Evolutionary conservation across 2,329 filamentous ascomycete genomes (phyloP).

Genomic region (Lasiodiplodia theobromae): DNA sequence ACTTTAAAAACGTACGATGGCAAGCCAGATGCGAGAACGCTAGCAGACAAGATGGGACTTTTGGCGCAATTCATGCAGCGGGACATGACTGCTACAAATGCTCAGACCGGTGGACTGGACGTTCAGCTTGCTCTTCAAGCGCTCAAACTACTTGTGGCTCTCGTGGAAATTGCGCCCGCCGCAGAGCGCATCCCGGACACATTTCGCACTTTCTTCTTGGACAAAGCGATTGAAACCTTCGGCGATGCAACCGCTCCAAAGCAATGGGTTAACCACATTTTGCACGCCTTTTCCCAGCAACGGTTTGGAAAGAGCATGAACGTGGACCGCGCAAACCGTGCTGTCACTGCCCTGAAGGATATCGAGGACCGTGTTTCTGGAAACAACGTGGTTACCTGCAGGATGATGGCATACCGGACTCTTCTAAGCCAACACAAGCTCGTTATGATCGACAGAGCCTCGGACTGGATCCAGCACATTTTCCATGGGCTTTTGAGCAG

Average conservation of each 20-base stretch:
- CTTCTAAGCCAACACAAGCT: conserved; percentile 74
- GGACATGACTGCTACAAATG: conserved; percentile 69
- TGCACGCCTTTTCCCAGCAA: conserved; percentile 80
- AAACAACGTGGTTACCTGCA: conserved; percentile 79
- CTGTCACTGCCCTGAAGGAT: conserved; percentile 74
- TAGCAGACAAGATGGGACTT: conserved; percentile 74
- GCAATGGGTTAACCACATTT: conserved; percentile 75
- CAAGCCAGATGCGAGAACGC: conserved; percentile 61
- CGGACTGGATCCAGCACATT: conserved; percentile 82
- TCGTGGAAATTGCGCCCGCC: conserved; percentile 77
- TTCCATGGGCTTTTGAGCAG: conserved; percentile 82
- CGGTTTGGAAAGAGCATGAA: conserved; percentile 83
- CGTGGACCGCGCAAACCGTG: conserved; percentile 69
- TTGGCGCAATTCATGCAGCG: conserved; percentile 84
- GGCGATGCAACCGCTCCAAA: conserved; percentile 75
- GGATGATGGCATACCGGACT: conserved; percentile 79
- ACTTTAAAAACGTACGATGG: conserved; percentile 83
- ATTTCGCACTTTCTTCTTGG: conserved; percentile 80
- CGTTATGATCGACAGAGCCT: conserved; percentile 72
- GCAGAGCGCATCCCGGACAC: conserved; percentile 75
- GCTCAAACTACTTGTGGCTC: conserved; percentile 76
- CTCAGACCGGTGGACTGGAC: conserved; percentile 64
- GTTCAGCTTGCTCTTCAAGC: conserved; percentile 78
- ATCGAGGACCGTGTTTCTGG: conserved; percentile 78
- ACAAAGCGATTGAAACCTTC: conserved; percentile 78